Base-by-base conservation (phyloP, 2,329 filamentous ascomycete species). In the Phaeosphaeria sp. region DNA sequence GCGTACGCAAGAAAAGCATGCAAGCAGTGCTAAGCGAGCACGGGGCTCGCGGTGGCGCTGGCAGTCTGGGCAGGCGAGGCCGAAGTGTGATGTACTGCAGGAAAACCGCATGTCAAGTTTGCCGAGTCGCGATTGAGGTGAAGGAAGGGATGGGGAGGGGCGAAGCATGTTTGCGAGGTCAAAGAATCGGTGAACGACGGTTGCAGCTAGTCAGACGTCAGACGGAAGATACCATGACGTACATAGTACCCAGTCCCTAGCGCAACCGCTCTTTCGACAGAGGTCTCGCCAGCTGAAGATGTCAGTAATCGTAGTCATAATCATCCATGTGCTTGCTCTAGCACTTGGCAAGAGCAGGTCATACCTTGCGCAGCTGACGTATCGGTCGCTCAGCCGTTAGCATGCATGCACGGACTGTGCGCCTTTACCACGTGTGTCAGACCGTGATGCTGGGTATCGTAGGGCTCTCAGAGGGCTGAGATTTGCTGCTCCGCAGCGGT, bases 11-110 rank as follows among this genome's bases (percentile, higher is more conserved):
- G 7, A 22, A 24, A 46, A 22, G 22, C 11, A 22, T 25, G 39
- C 43, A 36, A 52, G 36, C 20, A 18, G 22, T 13, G 4, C 30
- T 45, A 45, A 39, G 52, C 52, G 52, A 55, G 44, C 52, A 55
- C 52, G 52, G 52, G 46, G 52, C 33, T 44, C 39, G 52, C 52
- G 52, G 49, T 55, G 52, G 51, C 46, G n/a, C 43, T 13, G 4
- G 9, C 18, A 21, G 36, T 11, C n/a, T 48, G 44, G 30, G 30
- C 30, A 36, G 30, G 30, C 30, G 30, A 36, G 30, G 30, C 30
- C 30, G 30, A 36, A 36, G 30, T 6, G 30, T 13, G 11, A 30
- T 30, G 25, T 30, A 6, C 25, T 30, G 25, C 25, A 30, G 25
- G 25, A 36, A 36, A 36, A 36, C 30, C 8, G 3, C 15, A 3